These are phyloP conservation scores for Fragaria nilgerrensis DNA, from an alignment of 306 rosid genomes.

Conservation along the genomic window DNA sequence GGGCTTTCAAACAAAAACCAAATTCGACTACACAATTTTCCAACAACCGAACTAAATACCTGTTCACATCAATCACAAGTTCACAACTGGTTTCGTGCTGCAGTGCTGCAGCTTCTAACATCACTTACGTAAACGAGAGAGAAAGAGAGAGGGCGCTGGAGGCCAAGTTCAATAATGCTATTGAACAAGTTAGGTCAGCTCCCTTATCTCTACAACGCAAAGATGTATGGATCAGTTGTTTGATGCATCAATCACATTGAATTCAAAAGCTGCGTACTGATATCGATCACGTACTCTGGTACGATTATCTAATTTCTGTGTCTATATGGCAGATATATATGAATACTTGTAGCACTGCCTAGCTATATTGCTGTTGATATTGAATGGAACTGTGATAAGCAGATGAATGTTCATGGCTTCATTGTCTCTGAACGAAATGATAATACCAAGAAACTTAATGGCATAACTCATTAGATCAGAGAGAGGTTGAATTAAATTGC, in stretches of 20 bases:
- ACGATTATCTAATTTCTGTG: neutral
- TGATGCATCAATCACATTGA: slow-evolving; percentile 1
- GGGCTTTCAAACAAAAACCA: slow-evolving; percentile 16
- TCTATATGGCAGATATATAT: neutral
- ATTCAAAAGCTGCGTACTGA: neutral
- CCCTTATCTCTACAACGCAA: neutral
- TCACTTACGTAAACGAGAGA: neutral
- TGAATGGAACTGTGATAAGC: slow-evolving; percentile 2
- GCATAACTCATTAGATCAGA: neutral
- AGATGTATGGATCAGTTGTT: neutral
- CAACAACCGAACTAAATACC: slow-evolving; percentile 17
- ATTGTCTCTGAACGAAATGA: neutral
- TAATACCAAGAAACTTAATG: neutral
- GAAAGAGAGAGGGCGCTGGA: neutral
- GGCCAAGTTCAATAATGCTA: neutral
- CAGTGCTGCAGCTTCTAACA: neutral
- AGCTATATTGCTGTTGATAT: neutral
- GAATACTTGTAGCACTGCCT: neutral
- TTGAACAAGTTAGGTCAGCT: slow-evolving; percentile 7
- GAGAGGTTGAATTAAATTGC: neutral
- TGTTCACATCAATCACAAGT: slow-evolving; percentile 8
- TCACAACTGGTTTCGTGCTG: slow-evolving; percentile 10
- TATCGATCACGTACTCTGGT: neutral
- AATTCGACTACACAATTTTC: neutral
- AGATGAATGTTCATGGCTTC: neutral